Evolutionary conservation across 2,329 filamentous ascomycete genomes (phyloP).

Genomic region (Knoxdaviesia proteae): DNA sequence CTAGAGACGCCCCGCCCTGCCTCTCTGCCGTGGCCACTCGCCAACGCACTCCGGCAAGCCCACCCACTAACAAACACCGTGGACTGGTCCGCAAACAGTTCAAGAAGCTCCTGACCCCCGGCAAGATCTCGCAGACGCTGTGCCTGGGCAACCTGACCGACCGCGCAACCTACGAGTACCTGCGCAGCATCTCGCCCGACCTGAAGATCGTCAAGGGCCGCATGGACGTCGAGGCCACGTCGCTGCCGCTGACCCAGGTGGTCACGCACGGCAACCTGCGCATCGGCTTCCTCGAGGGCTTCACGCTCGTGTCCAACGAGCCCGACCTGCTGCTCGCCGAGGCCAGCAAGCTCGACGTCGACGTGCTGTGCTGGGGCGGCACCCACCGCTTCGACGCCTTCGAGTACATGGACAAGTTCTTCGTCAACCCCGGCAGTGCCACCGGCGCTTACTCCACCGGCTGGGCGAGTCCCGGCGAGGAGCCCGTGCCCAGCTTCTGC

Average conservation of each 20-base stretch:
- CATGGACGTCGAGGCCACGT: conserved; percentile 45
- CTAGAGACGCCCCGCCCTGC: too few species aligned
- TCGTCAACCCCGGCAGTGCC: conserved; percentile 47
- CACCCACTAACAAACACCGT: not conserved
- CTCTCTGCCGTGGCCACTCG: too few species aligned
- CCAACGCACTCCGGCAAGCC: not conserved
- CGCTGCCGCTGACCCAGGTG: conserved; percentile 42
- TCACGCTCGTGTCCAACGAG: conserved; percentile 45
- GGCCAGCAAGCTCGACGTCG: conserved; percentile 46
- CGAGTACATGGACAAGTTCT: conserved; percentile 57
- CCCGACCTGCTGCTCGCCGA: conserved; percentile 46
- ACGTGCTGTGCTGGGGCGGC: conserved; percentile 48
- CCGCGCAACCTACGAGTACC: conserved; percentile 61
- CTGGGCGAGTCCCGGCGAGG: conserved; percentile 39
- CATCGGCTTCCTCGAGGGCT: conserved; percentile 47
- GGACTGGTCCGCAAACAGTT: conserved; percentile 29
- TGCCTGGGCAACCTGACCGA: conserved; percentile 67
- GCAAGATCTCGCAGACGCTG: conserved; percentile 65
- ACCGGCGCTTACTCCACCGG: conserved; percentile 41
- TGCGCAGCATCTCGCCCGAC: conserved; percentile 52
- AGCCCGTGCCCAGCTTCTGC: conserved; percentile 79
- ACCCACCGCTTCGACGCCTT: conserved; percentile 50
- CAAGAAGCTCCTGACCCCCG: conserved; percentile 65
- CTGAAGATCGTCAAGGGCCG: conserved; percentile 49
- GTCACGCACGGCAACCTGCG: conserved; percentile 45